These are phyloP conservation scores for Penium margaritaceum DNA, from an alignment of 139 green algal species.

Conservation along the genomic window DNA sequence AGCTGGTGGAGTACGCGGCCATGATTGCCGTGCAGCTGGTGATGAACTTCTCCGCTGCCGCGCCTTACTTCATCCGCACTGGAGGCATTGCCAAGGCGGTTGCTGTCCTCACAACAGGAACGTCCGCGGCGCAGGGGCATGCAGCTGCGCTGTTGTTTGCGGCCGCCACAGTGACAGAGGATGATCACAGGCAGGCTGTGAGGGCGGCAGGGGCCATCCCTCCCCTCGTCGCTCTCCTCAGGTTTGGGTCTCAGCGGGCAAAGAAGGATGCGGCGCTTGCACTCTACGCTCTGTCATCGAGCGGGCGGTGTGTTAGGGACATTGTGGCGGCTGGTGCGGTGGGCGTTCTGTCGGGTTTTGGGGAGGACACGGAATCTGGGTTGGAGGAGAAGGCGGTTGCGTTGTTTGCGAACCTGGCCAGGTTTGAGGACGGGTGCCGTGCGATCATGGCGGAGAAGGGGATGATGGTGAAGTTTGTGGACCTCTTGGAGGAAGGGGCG, in stretches of 20 bases:
- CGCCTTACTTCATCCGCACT: too few species aligned
- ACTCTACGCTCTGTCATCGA: background rate
- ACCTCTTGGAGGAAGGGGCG: background rate
- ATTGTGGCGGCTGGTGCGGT: background rate
- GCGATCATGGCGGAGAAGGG: background rate
- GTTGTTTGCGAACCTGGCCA: background rate
- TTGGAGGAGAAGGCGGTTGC: background rate
- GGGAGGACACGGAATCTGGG: background rate
- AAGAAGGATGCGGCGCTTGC: background rate
- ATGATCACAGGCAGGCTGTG: background rate
- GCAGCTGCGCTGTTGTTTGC: background rate
- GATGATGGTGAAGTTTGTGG: slow-evolving; percentile 6
- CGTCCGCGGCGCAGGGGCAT: too few species aligned
- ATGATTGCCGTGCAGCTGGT: too few species aligned
- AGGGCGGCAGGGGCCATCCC: background rate
- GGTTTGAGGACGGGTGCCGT: background rate
- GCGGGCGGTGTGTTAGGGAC: background rate
- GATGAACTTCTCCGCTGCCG: too few species aligned
- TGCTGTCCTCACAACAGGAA: too few species aligned
- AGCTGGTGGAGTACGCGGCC: too few species aligned
- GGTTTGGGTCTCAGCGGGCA: background rate
- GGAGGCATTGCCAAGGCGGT: too few species aligned
- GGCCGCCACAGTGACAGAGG: background rate
- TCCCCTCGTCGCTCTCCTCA: background rate
- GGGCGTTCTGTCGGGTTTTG: background rate